These are phyloP conservation scores for Trichosporon inkin DNA, from an alignment of 1,284 basidiomycete species.

Conservation along the genomic window DNA sequence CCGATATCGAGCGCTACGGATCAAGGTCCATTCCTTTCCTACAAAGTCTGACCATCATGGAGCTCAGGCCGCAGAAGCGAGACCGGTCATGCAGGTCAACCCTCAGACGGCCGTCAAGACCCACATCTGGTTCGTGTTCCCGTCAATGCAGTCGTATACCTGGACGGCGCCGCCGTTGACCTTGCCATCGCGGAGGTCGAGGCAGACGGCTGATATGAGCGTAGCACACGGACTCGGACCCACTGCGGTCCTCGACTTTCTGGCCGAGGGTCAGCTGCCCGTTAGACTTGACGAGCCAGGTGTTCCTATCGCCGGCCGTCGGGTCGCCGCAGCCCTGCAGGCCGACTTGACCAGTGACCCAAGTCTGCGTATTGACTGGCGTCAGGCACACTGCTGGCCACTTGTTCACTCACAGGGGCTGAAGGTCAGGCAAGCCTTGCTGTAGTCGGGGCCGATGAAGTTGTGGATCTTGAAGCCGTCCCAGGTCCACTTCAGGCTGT, in stretches of 20 bases:
- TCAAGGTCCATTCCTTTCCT: neutral
- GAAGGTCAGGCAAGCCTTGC: neutral
- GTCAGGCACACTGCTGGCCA: neutral
- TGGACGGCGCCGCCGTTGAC: neutral
- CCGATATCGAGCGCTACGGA: too few species aligned
- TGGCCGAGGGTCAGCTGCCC: neutral
- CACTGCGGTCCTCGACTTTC: neutral
- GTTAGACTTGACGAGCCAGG: neutral
- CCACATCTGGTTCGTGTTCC: conserved; percentile 2
- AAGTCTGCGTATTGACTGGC: conserved; percentile 4
- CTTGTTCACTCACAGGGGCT: neutral
- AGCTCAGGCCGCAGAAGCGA: neutral
- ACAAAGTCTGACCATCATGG: neutral
- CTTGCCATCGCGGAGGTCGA: conserved; percentile 1
- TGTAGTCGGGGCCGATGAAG: neutral
- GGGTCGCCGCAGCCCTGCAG: conserved; percentile 1
- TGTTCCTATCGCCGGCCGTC: neutral
- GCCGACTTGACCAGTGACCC: conserved; percentile 2
- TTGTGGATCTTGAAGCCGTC: conserved; percentile 4
- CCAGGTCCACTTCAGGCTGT: neutral
- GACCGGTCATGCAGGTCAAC: neutral
- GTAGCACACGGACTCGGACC: neutral
- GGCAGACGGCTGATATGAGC: neutral
- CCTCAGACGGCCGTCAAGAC: neutral
- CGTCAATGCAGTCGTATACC: neutral